A percentile compares a stretch with the other conserved stretches of the same genome.
These are phyloP conservation scores for Gnaphalium uliginosum DNA, from an alignment of 129 eudicot species.

Conservation along the genomic window DNA sequence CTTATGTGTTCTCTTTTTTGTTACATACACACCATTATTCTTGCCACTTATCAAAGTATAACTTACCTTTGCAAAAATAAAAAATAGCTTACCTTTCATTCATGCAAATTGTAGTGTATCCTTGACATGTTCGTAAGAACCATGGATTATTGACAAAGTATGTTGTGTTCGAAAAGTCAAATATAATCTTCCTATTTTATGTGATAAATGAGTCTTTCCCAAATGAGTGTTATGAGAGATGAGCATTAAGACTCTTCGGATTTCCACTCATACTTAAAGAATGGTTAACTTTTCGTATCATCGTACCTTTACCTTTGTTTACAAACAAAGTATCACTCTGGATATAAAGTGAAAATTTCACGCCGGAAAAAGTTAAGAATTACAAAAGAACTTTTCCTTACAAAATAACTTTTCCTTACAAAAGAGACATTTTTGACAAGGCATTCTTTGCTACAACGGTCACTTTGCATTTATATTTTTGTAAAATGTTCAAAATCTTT, in stretches of 20 bases:
- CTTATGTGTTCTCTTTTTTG: background rate
- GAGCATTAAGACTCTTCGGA: background rate
- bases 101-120: background rate
- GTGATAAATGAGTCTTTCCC: background rate
- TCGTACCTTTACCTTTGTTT: background rate
- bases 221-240: background rate
- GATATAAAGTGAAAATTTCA: background rate
- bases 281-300: conserved; percentile 2
- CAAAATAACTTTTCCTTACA: background rate
- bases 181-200: background rate
- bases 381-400: background rate
- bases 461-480: background rate
- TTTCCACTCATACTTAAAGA: background rate
- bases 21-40: background rate
- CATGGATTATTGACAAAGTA: background rate
- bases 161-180: background rate
- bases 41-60: background rate
- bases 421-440: conserved; percentile 11
- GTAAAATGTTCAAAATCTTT: background rate
- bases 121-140: background rate
- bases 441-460: background rate
- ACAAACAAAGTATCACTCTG: background rate
- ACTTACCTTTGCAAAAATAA: background rate
- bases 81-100: background rate
- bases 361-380: background rate